Evolutionary conservation across 805 yeast species (phyloP), one percentile per base, ranked within the genome.

Genomic region (Komagataella pastoris): DNA sequence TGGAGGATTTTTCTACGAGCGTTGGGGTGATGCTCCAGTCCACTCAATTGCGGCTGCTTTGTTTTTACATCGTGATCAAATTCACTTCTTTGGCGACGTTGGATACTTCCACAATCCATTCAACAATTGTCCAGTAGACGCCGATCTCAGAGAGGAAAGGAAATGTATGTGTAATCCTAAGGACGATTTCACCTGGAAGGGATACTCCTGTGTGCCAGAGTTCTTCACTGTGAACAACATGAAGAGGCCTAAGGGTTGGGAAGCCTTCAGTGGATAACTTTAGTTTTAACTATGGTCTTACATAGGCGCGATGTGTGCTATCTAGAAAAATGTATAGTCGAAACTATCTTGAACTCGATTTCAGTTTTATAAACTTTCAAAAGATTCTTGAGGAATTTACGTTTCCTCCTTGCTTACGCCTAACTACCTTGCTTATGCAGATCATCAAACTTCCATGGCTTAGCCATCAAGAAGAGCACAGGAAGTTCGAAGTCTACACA

Each of bases 1-100:
- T 14, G 96, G 96, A 65, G 96, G 96, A n/a, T 88, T 88, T 70
- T 88, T 85, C 71, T 88, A 88, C 66, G 89, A 85, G 72, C 77
- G 96, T 68, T 87, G 95, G 96, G 95, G 96, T 59, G 96, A 88
- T 67, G 96, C 95, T 24, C 96, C 96, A 43, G 83, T 88, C 49
- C 96, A 88, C 66, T 85, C 95, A 5, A 81, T 88, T 60, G 96
- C 93, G 36, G 96, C 87, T 18, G 71, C 93, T 3, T 70, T 88
- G 57, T 85, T 88, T 70, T 63, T 87, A 65, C 80, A 85, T 51
- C 79, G 76, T 64, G 80, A 78, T 55, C 72, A 82, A 61, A 69
- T 88, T 49, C 95, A 88, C 62, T 80, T 84, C 74, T 89, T 89
- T 64, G 84, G 79, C 54, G 95, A 88, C 61, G 77, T 88, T 55